Evolutionary conservation across 1,139 yeast species (phyloP).

Genomic region (Lipomyces yarrowii): DNA sequence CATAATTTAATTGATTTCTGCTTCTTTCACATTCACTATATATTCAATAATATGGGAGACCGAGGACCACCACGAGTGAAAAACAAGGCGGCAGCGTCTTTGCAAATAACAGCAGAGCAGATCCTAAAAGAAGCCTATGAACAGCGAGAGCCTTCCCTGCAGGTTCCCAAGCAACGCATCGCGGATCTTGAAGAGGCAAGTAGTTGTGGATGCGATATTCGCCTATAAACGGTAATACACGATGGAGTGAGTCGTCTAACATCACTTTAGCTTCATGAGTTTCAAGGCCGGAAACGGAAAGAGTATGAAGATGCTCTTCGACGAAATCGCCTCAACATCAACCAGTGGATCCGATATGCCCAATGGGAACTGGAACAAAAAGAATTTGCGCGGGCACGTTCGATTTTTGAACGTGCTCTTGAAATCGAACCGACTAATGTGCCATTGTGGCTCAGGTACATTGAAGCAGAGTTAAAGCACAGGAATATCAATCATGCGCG

Average conservation of each 20-base stretch:
- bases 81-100: conserved; percentile 51
- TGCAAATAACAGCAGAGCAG: conserved; percentile 61
- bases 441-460: conserved; percentile 84
- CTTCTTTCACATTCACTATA: not conserved
- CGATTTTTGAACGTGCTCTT: conserved; percentile 85
- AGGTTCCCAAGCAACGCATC: conserved; percentile 55
- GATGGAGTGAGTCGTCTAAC: not conserved
- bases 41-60: conserved; percentile 22
- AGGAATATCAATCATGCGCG: conserved; percentile 87
- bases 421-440: conserved; percentile 73
- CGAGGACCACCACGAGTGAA: conserved; percentile 41
- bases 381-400: conserved; percentile 75
- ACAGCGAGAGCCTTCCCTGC: conserved; percentile 48
- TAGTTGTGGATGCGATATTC: not conserved
- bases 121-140: conserved; percentile 59
- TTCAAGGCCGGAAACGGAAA: conserved; percentile 71
- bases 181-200: conserved; percentile 71
- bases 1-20: not conserved
- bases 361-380: conserved; percentile 81
- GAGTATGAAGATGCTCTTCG: conserved; percentile 87
- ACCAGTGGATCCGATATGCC: conserved; percentile 94
- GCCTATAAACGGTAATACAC: not conserved
- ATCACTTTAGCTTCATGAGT: conserved; percentile 54
- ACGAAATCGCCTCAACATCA: conserved; percentile 74
- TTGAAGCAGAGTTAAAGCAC: conserved; percentile 72